These are phyloP conservation scores for Nicotiana knightiana DNA, from an alignment of 257 asterid species.

Conservation along the genomic window DNA sequence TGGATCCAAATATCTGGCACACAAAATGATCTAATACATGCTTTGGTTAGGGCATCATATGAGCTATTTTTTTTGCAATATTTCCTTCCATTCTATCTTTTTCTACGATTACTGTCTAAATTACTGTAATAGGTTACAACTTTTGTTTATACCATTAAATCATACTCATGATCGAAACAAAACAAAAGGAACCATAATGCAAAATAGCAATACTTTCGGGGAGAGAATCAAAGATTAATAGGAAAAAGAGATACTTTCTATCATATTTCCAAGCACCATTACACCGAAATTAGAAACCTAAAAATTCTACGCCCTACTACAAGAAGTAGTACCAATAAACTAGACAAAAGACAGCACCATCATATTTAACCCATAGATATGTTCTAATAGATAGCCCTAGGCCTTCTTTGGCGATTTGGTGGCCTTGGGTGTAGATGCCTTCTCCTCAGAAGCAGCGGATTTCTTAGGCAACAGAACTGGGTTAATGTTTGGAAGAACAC, in stretches of 20 bases:
- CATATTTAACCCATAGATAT: neutral
- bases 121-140: too few species aligned
- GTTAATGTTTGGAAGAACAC: slow-evolving; percentile 41
- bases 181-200: rapidly evolving
- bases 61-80: too few species aligned
- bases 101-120: too few species aligned
- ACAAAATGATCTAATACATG: too few species aligned
- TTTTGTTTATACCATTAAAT: too few species aligned
- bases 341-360: neutral
- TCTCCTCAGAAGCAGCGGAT: neutral
- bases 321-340: neutral
- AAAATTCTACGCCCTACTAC: neutral
- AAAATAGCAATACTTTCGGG: too few species aligned
- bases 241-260: neutral
- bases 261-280: neutral
- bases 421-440: neutral
- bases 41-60: too few species aligned
- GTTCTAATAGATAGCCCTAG: neutral
- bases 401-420: slow-evolving; percentile 20
- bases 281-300: neutral
- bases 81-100: too few species aligned
- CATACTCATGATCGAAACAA: too few species aligned
- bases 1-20: too few species aligned
- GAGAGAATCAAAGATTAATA: too few species aligned
- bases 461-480: slow-evolving; percentile 43